Conservation (phyloP, 352 stramenopile species). For the Globisporangium iwayamae region DNA sequence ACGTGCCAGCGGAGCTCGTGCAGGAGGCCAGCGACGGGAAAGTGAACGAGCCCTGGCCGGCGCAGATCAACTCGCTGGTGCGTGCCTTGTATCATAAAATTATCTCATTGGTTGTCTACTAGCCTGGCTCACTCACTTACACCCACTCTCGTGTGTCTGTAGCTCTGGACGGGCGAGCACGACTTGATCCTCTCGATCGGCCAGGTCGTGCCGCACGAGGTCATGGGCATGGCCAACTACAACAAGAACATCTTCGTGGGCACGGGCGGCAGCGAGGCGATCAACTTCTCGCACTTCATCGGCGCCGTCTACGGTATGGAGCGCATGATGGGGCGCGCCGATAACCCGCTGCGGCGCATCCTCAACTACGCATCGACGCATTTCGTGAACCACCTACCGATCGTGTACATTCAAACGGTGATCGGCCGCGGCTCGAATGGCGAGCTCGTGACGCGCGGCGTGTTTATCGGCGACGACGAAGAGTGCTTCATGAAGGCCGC, state of each 20-base stretch:
- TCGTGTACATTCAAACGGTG: constrained; percentile 97
- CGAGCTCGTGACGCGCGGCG: constrained; percentile 78
- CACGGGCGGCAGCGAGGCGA: constrained; percentile 90
- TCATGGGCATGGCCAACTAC: constrained; percentile 99
- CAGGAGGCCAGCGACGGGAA: constrained; percentile 91
- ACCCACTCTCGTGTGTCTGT: not conserved
- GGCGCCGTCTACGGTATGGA: constrained; percentile 98
- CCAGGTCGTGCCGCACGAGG: constrained; percentile 97
- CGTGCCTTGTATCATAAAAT: constrained; percentile 6
- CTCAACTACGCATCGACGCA: constrained; percentile 95
- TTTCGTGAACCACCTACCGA: constrained; percentile 87
- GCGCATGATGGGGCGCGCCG: constrained; percentile 95
- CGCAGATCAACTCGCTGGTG: constrained; percentile 95
- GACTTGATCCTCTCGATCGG: constrained; percentile 95
- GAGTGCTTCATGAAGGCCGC: constrained; percentile 94
- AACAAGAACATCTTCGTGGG: constrained; percentile 99
- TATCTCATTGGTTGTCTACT: not conserved
- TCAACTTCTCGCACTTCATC: constrained; percentile 98
- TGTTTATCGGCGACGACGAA: constrained; percentile 96
- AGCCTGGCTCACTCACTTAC: not conserved
- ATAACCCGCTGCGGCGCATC: constrained; percentile 95
- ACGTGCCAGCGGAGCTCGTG: constrained; percentile 93
- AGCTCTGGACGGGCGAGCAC: constrained; percentile 91
- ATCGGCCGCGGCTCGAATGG: constrained; percentile 77
- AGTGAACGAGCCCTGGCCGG: constrained; percentile 94